Percentiles rank a stretch among this genome's conserved stretches.
Conservation (phyloP, 2,329 filamentous ascomycete genomes). For the Cordyceps pruinosa region DNA sequence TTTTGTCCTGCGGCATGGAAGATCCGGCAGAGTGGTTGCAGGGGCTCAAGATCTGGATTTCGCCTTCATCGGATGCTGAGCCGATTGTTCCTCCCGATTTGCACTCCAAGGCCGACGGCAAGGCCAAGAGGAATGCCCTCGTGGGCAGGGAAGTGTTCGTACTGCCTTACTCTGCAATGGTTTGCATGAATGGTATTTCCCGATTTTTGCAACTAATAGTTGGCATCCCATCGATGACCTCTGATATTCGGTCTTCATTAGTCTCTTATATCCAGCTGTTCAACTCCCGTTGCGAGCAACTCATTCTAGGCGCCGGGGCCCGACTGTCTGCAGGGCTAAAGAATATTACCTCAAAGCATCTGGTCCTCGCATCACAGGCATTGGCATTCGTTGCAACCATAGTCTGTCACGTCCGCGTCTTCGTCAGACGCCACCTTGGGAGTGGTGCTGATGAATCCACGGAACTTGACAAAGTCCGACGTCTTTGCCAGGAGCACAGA, state of each 20-base stretch:
- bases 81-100: too few species aligned
- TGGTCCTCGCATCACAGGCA: not conserved
- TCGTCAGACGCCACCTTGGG: not conserved
- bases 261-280: not conserved
- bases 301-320: not conserved
- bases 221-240: not conserved
- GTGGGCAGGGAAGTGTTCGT: not conserved
- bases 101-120: not conserved
- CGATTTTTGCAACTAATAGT: not conserved
- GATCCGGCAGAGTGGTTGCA: not conserved
- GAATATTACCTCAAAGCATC: not conserved
- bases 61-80: too few species aligned
- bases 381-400: not conserved
- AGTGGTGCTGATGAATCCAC: not conserved
- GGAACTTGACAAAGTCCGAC: not conserved
- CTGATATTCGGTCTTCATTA: not conserved
- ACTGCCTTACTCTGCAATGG: not conserved
- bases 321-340: not conserved
- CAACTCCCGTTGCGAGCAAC: not conserved
- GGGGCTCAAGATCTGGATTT: not conserved
- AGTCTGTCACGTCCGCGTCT: not conserved
- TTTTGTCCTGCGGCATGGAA: not conserved
- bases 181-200: not conserved
- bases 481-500: not conserved
- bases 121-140: not conserved